A percentile compares a stretch with the other conserved stretches of the same genome.
phyloP scores from a whole-genome alignment of 768 basidiomycete genomes.

The Leccinum uliginosum region DNA sequence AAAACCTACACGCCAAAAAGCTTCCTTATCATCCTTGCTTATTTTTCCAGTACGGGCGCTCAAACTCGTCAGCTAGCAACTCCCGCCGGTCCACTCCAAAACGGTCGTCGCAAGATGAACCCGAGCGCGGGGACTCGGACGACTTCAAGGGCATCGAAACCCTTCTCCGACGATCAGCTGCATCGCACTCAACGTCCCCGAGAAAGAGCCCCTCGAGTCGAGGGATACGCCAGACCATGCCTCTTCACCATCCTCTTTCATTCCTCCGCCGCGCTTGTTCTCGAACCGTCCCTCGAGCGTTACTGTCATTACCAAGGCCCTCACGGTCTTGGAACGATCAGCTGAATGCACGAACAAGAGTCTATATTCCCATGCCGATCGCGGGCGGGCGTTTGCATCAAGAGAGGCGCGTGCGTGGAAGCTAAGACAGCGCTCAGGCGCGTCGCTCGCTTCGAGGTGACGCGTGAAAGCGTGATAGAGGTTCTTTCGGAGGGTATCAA shows the following conservation, averaged over 20 bases:
- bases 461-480: constrained; percentile 1
- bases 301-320: constrained; percentile 7
- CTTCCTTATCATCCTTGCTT: not conserved
- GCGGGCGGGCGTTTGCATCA: not conserved
- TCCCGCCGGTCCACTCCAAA: not conserved
- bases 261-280: not conserved
- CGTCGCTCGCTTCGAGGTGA: constrained; percentile 1
- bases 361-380: constrained; percentile 6
- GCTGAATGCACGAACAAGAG: constrained; percentile 1
- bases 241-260: not conserved
- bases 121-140: not conserved
- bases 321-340: not conserved
- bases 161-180: constrained; percentile 5
- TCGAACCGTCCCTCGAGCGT: constrained; percentile 3
- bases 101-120: not conserved
- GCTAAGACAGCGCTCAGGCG: not conserved
- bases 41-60: not conserved
- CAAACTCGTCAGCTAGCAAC: not conserved
- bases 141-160: not conserved
- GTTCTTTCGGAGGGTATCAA: constrained; percentile 4
- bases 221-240: constrained; percentile 1
- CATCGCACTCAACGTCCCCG: constrained; percentile 1
- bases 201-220: not conserved
- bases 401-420: not conserved
- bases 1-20: not conserved